Percentiles rank a stretch among this genome's conserved stretches.
Conservation (phyloP, 2,329 filamentous ascomycete genomes). For the Fusarium humuli region DNA sequence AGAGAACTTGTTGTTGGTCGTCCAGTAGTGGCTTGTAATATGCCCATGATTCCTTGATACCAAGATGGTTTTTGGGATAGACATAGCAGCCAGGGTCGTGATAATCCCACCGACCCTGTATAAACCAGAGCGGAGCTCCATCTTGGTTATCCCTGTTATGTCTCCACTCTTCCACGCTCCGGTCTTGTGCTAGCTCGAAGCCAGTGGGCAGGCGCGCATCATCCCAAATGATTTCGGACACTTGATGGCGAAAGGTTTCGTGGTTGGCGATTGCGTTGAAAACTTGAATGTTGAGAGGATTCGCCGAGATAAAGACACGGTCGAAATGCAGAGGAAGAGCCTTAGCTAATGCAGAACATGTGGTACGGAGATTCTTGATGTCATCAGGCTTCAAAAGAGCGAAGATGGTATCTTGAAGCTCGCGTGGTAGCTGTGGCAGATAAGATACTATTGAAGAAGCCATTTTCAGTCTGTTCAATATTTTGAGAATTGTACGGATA, state of each 20-base stretch:
- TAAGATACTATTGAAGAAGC: background rate
- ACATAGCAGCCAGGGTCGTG: rapidly evolving
- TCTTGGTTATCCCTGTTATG: background rate
- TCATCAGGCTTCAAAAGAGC: rapidly evolving
- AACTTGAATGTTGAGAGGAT: background rate
- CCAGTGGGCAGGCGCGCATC: background rate
- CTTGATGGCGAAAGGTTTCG: background rate
- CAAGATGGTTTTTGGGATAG: background rate
- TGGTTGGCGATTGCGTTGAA: background rate
- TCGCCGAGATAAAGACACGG: background rate
- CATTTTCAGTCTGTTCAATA: no score
- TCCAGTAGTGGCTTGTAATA: background rate
- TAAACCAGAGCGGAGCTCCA: background rate
- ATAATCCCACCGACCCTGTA: background rate
- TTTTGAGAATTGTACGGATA: no score
- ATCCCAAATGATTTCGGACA: background rate
- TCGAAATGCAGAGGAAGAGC: background rate
- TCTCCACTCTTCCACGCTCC: background rate
- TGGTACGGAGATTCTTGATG: background rate
- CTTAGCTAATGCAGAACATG: background rate
- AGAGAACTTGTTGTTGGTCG: background rate
- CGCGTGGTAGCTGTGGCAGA: background rate
- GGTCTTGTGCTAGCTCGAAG: background rate
- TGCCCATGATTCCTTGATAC: background rate
- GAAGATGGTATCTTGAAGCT: background rate